Evolutionary conservation across 2,329 filamentous ascomycete species (phyloP).

Genomic region (Tolypocladium tundrense): DNA sequence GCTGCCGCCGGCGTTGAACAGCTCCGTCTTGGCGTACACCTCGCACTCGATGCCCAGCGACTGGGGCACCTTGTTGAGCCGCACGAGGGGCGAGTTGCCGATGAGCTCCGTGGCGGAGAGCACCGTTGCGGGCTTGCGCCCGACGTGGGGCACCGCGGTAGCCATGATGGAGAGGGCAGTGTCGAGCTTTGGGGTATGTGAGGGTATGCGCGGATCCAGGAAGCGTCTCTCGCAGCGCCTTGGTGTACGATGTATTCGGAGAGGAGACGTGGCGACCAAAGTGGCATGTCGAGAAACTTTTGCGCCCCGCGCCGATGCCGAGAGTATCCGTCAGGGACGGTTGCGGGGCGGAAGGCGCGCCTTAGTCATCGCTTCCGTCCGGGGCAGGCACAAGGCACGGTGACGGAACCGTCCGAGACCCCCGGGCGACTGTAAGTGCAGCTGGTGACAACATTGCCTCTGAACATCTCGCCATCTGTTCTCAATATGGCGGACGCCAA

Average conservation of each 20-base stretch:
- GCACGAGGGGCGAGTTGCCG: conserved; percentile 90
- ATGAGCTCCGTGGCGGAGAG: conserved; percentile 76
- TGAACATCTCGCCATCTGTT: neutral
- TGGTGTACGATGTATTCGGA: neutral
- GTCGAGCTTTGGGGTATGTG: neutral
- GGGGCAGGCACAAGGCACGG: neutral
- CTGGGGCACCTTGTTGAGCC: conserved; percentile 85
- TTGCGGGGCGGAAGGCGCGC: neutral
- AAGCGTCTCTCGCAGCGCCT: neutral
- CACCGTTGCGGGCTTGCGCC: conserved; percentile 26
- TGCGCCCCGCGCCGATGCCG: conserved; percentile 17
- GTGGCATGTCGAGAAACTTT: neutral
- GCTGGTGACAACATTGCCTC: neutral
- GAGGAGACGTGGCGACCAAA: neutral
- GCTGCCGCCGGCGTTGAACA: conserved; percentile 88
- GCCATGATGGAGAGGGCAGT: conserved; percentile 7
- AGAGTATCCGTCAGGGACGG: conserved; percentile 11
- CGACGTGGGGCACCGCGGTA: conserved; percentile 16
- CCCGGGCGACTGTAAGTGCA: neutral
- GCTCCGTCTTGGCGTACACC: conserved; percentile 84
- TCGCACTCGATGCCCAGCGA: conserved; percentile 81
- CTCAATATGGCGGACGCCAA: neutral
- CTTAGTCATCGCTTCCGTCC: neutral
- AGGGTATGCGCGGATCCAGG: neutral
- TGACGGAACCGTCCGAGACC: neutral